phyloP scores from a whole-genome alignment of 768 basidiomycete species.

The Rhodotorula graminis region DNA sequence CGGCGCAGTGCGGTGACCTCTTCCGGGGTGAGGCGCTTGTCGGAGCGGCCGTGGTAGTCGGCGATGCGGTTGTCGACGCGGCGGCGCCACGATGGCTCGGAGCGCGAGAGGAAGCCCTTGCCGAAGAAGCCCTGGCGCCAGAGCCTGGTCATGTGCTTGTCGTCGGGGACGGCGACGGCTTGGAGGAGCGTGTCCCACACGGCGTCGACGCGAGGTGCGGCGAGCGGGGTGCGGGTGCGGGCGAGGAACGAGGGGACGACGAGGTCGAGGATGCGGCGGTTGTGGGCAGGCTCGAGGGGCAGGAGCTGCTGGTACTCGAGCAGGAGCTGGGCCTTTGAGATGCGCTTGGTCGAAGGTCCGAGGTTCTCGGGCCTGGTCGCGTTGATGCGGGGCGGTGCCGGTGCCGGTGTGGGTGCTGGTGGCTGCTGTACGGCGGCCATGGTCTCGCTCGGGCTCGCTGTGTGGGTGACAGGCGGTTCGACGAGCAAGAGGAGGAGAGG shows the following conservation, averaged over 20 bases:
- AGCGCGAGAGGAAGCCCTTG: slow-evolving; percentile 87
- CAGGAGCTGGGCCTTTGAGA: slow-evolving; percentile 8
- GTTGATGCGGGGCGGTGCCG: background rate
- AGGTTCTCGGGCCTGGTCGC: slow-evolving; percentile 30
- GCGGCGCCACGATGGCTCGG: slow-evolving; percentile 88
- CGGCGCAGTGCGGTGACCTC: slow-evolving; percentile 83
- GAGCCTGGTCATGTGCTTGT: slow-evolving; percentile 61
- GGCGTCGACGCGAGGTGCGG: slow-evolving; percentile 20
- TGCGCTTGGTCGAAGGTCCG: slow-evolving; percentile 19
- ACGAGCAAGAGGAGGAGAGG: no score
- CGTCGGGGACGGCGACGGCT: slow-evolving; percentile 78
- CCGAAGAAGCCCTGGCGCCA: slow-evolving; percentile 96
- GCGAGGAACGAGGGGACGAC: background rate
- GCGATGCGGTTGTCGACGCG: slow-evolving; percentile 64
- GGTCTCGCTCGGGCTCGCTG: no score
- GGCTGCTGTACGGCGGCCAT: background rate
- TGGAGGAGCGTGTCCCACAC: slow-evolving; percentile 67
- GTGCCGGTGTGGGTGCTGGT: background rate
- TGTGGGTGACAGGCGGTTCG: no score
- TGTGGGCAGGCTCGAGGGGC: slow-evolving; percentile 12
- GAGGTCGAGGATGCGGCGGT: slow-evolving; percentile 2
- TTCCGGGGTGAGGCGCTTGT: slow-evolving; percentile 77
- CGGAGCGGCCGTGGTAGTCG: slow-evolving; percentile 52
- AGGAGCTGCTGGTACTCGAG: slow-evolving; percentile 30
- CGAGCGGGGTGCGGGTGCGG: background rate